These are phyloP conservation scores for Trichosporon sp. DNA, from an alignment of 1,284 basidiomycete genomes.

Conservation along the genomic window DNA sequence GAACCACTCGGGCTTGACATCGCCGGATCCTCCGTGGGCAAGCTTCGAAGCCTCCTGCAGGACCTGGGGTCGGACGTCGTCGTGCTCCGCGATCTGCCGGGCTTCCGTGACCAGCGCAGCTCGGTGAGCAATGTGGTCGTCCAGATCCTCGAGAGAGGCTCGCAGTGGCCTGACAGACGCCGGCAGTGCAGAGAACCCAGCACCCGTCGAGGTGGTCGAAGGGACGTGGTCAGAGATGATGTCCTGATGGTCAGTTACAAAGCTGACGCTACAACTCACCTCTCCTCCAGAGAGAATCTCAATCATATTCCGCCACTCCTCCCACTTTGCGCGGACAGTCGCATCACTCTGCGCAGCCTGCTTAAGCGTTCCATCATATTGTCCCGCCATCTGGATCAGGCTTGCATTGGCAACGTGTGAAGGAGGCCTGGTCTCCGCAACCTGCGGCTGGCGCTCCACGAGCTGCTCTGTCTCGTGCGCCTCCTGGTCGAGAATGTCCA, in stretches of 20 bases:
- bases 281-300: slow-evolving; percentile 65
- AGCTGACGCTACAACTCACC: slow-evolving; percentile 49
- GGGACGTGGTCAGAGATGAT: slow-evolving; percentile 58
- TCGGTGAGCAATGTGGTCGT: slow-evolving; percentile 63
- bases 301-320: slow-evolving; percentile 74
- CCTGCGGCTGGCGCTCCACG: slow-evolving; percentile 50
- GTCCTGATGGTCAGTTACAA: slow-evolving; percentile 49
- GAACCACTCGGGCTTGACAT: slow-evolving; percentile 77
- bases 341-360: slow-evolving; percentile 71
- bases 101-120: slow-evolving; percentile 63
- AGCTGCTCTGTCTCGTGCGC: slow-evolving; percentile 72
- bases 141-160: slow-evolving; percentile 69
- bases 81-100: slow-evolving; percentile 58
- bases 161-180: slow-evolving; percentile 64
- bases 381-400: slow-evolving; percentile 62
- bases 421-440: slow-evolving; percentile 52
- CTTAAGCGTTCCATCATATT: slow-evolving; percentile 66
- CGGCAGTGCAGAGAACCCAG: slow-evolving; percentile 29
- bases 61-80: slow-evolving; percentile 71
- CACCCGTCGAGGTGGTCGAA: slow-evolving; percentile 24
- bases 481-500: slow-evolving; percentile 83
- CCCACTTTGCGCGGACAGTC: slow-evolving; percentile 72
- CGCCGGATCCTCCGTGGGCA: slow-evolving; percentile 54
- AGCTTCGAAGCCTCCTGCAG: slow-evolving; percentile 59
- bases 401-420: slow-evolving; percentile 75